Evolutionary conservation across 495 filamentous ascomycete genomes (phyloP), one percentile per base, ranked within the genome.

Genomic region (Podospora appendiculata): DNA sequence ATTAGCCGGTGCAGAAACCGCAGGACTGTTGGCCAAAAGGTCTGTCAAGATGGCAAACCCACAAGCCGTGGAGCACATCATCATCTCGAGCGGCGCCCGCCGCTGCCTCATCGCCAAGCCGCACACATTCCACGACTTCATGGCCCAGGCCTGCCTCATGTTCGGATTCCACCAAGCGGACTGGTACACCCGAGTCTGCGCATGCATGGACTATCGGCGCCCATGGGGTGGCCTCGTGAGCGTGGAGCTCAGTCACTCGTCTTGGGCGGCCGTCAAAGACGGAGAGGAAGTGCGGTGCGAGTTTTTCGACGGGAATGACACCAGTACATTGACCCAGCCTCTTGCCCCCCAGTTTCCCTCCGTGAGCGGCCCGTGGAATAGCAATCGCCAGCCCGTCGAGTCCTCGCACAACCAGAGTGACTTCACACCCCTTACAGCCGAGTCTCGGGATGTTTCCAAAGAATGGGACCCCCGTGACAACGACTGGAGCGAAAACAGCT

Each of bases 41-140:
- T 5, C 25, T 25, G 5, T 2, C 25, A 25, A 25, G 25, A 25
- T 25, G 25, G 25, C 25, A 25, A 25, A 25, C 25, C 25, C 25
- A 25, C 36, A 38, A 2, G 13, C 13, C 36, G 13, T 8, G 36
- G 36, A 38, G 9, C 13, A 59, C 57, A 56, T 72, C 67, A 69
- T 69, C 61, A 69, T 64, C 45, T 35, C 11, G 32, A n/a, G 32
- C 36, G 36, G 36, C 36, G 13, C 2, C 13, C 10, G 13, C 3
- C 36, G 13, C 36, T 13, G 13, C 36, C 36, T 38, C 36, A 38
- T 38, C 36, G 36, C 36, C 10, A 38, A 38, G 7, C 36, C 36
- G 7, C 9, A 2, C 36, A 38, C 36, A 2, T 38, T 38, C 13
- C 10, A 38, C 9, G 36, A 13, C 13, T 38, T 38, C 36, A 38